Base-by-base conservation (phyloP, 2,329 filamentous ascomycete genomes). In the Xylaria sp. region DNA sequence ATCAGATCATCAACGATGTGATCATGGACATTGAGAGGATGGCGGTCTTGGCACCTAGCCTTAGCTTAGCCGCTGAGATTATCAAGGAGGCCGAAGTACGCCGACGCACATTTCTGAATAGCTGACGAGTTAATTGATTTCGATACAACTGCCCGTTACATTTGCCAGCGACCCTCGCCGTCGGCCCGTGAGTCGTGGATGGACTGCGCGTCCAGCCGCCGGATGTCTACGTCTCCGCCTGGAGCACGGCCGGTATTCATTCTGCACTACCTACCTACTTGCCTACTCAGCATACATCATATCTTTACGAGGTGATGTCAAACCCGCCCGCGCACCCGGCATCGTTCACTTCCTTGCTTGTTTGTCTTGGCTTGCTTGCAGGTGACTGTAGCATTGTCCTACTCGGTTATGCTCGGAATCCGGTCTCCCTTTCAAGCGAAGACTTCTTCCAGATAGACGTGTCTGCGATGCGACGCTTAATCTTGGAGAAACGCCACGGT, bases 41-140 rank as follows among this genome's bases (percentile, higher is more conserved):
- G 77, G 88, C 91, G 0, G 87, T 91, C 72, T 83, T 96, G 36
- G 92, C 93, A 2, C 93, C 93, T 5, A 94, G 92, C 75, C 82
- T 95, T 36, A 88, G 86, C 72, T 83, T 95, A 58, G 90, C 90
- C n/a, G 89, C 91, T 24, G 92, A 95, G 76, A 93, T 95, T 68
- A 88, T 95, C 76, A 89, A 91, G 66, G 92, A 95, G 78, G 92
- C 93, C 7, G 92, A 92, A 78, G 87, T 89, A 74, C 87, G 92
- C 72, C 84, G 92, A 72, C 89, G 90, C 75, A 85, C 87, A 69
- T 89, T 89, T 79, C 81, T 89, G 71, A 83, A 84, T 72, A 81
- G 85, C 72, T 85, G 81, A 85, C 64, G 50, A 47, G n/a, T 39
- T 63, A 34, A 57, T 54, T 45, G 63, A 50, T 51, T 66, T 69